These are phyloP conservation scores for Tillandsia leiboldiana DNA, from an alignment of 176 grass and related monocot species.

Conservation along the genomic window DNA sequence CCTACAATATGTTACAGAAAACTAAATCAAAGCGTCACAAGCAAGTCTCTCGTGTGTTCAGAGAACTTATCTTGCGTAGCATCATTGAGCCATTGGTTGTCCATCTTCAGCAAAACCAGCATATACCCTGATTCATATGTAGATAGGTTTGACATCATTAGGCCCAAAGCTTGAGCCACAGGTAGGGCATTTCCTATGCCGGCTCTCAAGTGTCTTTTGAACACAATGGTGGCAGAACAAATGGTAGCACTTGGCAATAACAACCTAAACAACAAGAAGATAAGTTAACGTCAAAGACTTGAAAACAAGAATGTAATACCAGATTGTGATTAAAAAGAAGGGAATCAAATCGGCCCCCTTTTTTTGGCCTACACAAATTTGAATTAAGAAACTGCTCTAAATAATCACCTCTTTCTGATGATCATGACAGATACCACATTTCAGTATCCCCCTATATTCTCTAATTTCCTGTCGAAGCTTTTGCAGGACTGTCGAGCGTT, in stretches of 20 bases:
- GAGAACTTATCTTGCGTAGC: constrained; percentile 8
- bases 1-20: constrained; percentile 1
- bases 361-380: no score
- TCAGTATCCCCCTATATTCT: constrained; percentile 77
- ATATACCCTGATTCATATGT: constrained; percentile 44
- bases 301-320: no score
- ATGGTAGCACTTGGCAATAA: constrained; percentile 92
- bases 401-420: constrained; percentile 69
- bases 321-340: no score
- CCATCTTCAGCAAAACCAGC: constrained; percentile 14
- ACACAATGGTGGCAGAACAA: constrained; percentile 77
- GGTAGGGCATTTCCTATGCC: constrained; percentile 61
- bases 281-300: neutral
- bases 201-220: constrained; percentile 49
- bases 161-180: constrained; percentile 59
- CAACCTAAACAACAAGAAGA: constrained; percentile 37
- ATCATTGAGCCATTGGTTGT: constrained; percentile 7
- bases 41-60: neutral
- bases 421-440: constrained; percentile 64
- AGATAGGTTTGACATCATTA: constrained; percentile 89
- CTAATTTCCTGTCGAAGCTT: constrained; percentile 62
- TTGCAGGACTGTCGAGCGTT: constrained; percentile 44
- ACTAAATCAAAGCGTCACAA: neutral
- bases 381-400: constrained; percentile 4
- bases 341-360: no score